Percentiles rank a stretch among this genome's conserved stretches.
phyloP scores from a whole-genome alignment of 1,284 basidiomycete genomes.

The Sporisorium exsertum region DNA sequence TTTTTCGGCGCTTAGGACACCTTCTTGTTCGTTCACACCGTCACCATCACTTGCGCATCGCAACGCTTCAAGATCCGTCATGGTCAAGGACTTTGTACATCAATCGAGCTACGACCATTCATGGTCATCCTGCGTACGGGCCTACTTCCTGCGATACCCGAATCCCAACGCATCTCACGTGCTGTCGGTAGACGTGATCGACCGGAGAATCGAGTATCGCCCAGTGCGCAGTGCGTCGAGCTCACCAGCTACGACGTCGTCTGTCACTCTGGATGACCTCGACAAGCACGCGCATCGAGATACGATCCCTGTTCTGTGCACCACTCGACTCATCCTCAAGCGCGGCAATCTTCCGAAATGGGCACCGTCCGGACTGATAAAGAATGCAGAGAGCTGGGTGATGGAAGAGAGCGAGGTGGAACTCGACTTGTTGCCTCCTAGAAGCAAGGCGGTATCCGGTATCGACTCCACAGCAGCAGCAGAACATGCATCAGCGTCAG shows the following conservation, averaged over 20 bases:
- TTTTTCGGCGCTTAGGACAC: conserved; percentile 12
- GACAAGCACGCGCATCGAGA: conserved; percentile 5
- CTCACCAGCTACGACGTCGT: conserved; percentile 28
- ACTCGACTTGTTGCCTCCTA: conserved; percentile 51
- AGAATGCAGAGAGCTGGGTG: conserved; percentile 68
- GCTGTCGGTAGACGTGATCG: conserved; percentile 92
- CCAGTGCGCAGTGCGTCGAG: conserved; percentile 28
- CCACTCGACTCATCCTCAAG: conserved; percentile 91
- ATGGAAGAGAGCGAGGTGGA: conserved; percentile 68
- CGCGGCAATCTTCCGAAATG: conserved; percentile 88
- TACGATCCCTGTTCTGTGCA: conserved; percentile 80
- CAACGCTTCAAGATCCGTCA: conserved; percentile 2
- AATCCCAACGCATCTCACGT: conserved; percentile 96
- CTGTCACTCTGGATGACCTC: conserved; percentile 64
- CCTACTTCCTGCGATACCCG: conserved; percentile 95
- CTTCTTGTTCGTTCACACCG: background rate
- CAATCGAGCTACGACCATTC: conserved; percentile 48
- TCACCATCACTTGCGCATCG: background rate
- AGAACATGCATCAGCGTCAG: background rate
- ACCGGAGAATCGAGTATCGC: conserved; percentile 72
- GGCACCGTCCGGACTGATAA: conserved; percentile 83
- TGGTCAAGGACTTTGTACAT: conserved; percentile 54
- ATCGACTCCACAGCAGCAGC: background rate
- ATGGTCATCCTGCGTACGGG: conserved; percentile 70
- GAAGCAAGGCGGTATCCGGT: conserved; percentile 3